Conservation (phyloP, 2,329 filamentous ascomycete genomes). For the Aphanocladium album region DNA sequence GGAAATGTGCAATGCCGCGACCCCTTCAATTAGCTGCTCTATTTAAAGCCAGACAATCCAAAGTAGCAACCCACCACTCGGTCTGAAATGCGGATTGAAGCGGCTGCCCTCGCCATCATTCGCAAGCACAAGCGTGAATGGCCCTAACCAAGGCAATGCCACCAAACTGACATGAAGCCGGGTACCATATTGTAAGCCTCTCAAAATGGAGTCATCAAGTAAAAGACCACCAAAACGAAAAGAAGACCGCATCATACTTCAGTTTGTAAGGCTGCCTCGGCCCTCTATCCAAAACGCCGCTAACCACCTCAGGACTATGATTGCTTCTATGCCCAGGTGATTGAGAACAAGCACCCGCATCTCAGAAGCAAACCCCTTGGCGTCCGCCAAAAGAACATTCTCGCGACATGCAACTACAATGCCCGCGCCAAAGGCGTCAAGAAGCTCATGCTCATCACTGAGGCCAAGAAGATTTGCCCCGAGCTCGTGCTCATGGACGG, state of each 20-base stretch:
- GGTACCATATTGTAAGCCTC: not conserved
- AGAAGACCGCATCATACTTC: slow-evolving; percentile 67
- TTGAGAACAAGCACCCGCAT: slow-evolving; percentile 73
- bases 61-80: too few relatives aligned
- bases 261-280: slow-evolving; percentile 59
- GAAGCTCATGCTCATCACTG: slow-evolving; percentile 81
- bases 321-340: slow-evolving; percentile 91
- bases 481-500: slow-evolving; percentile 82
- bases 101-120: too few relatives aligned
- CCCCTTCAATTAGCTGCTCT: too few relatives aligned
- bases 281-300: slow-evolving; percentile 10
- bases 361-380: slow-evolving; percentile 72
- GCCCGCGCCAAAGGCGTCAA: slow-evolving; percentile 67
- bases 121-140: not conserved
- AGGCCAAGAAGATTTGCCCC: slow-evolving; percentile 75
- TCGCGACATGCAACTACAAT: slow-evolving; percentile 92
- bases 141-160: not conserved
- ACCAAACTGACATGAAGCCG: not conserved
- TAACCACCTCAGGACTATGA: slow-evolving; percentile 60
- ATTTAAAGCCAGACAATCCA: too few relatives aligned
- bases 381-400: slow-evolving; percentile 87
- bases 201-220: slow-evolving; percentile 17
- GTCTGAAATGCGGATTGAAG: too few relatives aligned
- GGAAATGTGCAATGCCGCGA: too few relatives aligned
- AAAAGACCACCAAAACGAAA: slow-evolving; percentile 40